phyloP scores from a whole-genome alignment of 495 filamentous ascomycete species.

The Glonium stellatum region DNA sequence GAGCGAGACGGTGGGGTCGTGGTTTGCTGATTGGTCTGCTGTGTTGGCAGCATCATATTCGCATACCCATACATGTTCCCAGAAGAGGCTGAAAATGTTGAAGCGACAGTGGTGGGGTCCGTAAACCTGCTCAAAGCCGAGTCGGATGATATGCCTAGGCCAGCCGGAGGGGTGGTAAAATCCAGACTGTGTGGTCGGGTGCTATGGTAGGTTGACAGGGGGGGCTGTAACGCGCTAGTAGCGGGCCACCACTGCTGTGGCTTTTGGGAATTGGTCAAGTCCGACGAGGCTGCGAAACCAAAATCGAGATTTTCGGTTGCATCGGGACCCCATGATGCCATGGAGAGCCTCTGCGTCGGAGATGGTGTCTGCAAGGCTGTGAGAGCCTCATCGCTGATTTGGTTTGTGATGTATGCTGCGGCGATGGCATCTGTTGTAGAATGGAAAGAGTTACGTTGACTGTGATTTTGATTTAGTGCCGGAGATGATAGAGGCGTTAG shows the following conservation, averaged over 20 bases:
- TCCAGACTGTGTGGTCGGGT: constrained; percentile 1
- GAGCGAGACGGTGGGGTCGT: constrained; percentile 11
- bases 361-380: constrained; percentile 31
- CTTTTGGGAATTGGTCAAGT: constrained; percentile 10
- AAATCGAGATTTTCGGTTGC: constrained; percentile 19
- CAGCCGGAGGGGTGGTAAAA: constrained; percentile 6
- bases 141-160: constrained; percentile 18
- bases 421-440: constrained; percentile 17
- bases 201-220: not conserved
- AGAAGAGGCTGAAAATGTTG: not conserved
- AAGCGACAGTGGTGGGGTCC: not conserved
- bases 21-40: not conserved
- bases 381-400: constrained; percentile 22
- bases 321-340: constrained; percentile 24
- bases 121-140: not conserved
- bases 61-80: not conserved
- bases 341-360: constrained; percentile 8
- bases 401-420: constrained; percentile 12
- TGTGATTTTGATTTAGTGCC: constrained; percentile 13
- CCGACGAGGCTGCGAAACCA: constrained; percentile 25
- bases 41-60: constrained; percentile 3
- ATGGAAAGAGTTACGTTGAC: constrained; percentile 15
- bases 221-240: constrained; percentile 7
- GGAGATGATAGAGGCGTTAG: constrained; percentile 25
- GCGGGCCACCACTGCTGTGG: constrained; percentile 5